Conservation (phyloP, 495 filamentous ascomycete species). For the Neurospora tetrasperma region DNA sequence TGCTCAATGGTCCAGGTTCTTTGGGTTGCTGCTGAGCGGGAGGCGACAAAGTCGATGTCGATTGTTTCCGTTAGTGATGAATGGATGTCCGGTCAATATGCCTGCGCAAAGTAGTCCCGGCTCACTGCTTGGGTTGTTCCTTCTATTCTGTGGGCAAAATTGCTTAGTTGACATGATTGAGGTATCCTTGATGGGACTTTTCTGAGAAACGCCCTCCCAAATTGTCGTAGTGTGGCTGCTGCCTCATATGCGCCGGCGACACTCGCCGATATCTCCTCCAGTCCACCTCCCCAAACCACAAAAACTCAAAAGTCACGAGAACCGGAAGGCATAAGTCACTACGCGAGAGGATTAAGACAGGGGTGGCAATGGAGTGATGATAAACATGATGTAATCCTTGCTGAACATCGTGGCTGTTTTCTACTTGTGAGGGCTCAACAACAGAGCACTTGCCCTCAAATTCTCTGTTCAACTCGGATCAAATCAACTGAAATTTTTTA, state of each 20-base stretch:
- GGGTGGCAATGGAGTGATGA: neutral
- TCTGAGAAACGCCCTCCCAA: neutral
- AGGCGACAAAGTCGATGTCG: neutral
- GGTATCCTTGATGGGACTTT: neutral
- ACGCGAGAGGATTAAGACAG: too few species aligned
- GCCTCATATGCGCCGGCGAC: neutral
- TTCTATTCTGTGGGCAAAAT: neutral
- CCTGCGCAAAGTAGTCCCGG: neutral
- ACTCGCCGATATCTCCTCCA: neutral
- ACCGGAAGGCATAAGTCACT: neutral
- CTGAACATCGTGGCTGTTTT: neutral
- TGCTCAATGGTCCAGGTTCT: too few species aligned
- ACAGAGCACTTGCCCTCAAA: neutral
- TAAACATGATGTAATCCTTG: neutral
- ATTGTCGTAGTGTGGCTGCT: neutral
- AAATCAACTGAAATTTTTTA: too few species aligned
- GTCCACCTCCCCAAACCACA: neutral
- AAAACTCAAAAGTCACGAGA: neutral
- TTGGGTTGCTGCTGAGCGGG: neutral
- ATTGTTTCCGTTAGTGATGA: neutral
- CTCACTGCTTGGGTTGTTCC: too few species aligned
- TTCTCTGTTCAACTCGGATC: too few species aligned
- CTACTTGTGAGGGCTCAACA: neutral
- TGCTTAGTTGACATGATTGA: neutral
- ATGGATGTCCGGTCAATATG: neutral